A percentile compares a stretch with the other conserved stretches of the same genome.
phyloP scores from a whole-genome alignment of 139 green algal genomes.

The Raphidocelis subcapitata region DNA sequence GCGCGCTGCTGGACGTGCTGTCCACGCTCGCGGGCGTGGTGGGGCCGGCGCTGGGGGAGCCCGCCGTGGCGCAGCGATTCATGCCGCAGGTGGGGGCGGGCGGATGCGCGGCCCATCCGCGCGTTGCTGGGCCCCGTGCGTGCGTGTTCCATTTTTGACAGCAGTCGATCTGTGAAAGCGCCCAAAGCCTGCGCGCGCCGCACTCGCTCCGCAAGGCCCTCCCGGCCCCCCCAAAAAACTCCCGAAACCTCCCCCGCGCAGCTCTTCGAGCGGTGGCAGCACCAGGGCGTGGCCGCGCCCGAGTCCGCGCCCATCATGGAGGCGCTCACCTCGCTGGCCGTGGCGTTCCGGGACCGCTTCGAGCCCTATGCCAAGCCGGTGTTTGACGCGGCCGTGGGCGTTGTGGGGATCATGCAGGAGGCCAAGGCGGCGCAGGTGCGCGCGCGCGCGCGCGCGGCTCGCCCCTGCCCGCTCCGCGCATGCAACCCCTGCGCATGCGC shows the following conservation, averaged over 20 bases:
- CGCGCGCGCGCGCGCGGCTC: no score
- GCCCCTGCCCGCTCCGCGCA: no score
- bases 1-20: constrained; percentile 86
- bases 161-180: no score
- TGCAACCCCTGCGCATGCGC: no score
- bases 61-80: constrained; percentile 27
- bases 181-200: neutral
- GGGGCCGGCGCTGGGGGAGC: constrained; percentile 32
- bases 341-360: constrained; percentile 37
- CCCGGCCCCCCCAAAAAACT: neutral
- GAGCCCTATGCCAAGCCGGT: constrained; percentile 65
- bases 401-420: constrained; percentile 54
- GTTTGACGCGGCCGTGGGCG: constrained; percentile 63
- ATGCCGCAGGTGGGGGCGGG: constrained; percentile 42
- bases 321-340: constrained; percentile 67
- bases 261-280: constrained; percentile 17
- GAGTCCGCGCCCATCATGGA: constrained; percentile 81
- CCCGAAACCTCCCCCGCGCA: neutral
- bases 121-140: neutral
- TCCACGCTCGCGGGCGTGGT: constrained; percentile 49
- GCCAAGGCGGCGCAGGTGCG: constrained; percentile 25
- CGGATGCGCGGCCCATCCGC: neutral
- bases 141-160: no score
- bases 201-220: neutral
- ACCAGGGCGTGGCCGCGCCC: constrained; percentile 5